These are phyloP conservation scores for Chionographis japonica DNA, from an alignment of 106 monocot genomes.

Conservation along the genomic window DNA sequence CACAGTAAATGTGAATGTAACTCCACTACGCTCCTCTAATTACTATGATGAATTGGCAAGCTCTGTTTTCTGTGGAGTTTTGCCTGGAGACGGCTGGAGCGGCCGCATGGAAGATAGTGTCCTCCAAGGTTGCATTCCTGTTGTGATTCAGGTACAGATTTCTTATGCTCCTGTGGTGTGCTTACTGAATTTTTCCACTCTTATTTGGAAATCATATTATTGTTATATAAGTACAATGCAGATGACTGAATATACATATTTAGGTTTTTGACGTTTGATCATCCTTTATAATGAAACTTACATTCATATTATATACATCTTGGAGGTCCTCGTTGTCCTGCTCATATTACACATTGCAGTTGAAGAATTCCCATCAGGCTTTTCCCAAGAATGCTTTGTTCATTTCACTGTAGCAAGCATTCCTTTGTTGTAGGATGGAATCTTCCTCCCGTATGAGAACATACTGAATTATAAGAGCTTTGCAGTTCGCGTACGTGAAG, in stretches of 20 bases:
- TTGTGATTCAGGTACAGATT: constrained; percentile 75
- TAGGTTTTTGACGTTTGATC: too few relatives aligned
- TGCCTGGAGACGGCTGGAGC: constrained; percentile 96
- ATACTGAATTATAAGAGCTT: constrained; percentile 78
- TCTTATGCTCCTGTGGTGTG: too few relatives aligned
- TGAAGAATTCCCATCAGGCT: not conserved
- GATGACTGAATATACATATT: too few relatives aligned
- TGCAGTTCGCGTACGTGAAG: constrained; percentile 71
- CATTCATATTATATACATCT: not conserved
- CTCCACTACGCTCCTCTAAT: constrained; percentile 42
- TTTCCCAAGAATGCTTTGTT: not conserved
- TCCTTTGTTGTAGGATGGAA: constrained; percentile 65
- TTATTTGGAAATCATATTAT: too few relatives aligned
- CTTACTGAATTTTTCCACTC: too few relatives aligned
- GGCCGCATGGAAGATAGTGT: constrained; percentile 93
- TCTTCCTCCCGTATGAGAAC: constrained; percentile 91
- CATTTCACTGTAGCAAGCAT: not conserved
- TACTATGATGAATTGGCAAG: constrained; percentile 63
- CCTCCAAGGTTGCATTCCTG: constrained; percentile 84
- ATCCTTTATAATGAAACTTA: too few relatives aligned
- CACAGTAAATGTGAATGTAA: constrained; percentile 59
- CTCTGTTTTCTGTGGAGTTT: constrained; percentile 91
- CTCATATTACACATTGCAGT: not conserved
- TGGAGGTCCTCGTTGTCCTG: not conserved
- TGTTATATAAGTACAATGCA: too few relatives aligned